Conservation (phyloP, 2,329 filamentous ascomycete genomes). For the Coleophoma crateriformis region DNA sequence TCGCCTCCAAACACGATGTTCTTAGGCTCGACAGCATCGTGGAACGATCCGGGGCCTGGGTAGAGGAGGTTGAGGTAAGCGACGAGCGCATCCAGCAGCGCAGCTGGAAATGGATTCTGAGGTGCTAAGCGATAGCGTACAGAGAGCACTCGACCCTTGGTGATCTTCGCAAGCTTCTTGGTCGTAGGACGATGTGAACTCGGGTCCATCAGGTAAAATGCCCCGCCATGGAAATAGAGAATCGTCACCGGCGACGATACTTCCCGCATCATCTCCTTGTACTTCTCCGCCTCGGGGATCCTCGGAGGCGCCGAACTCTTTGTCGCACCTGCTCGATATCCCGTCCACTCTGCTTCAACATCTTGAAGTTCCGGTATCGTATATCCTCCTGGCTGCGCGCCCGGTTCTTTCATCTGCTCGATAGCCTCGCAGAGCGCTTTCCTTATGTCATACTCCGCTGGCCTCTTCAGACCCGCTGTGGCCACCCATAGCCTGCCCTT, state of each 20-base stretch:
- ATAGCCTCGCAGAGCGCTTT: conserved; percentile 54
- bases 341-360: conserved; percentile 73
- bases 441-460: conserved; percentile 48
- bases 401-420: conserved; percentile 39
- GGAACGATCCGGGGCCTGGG: conserved; percentile 61
- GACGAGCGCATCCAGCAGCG: conserved; percentile 66
- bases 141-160: conserved; percentile 61
- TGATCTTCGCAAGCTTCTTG: conserved; percentile 59
- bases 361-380: conserved; percentile 45
- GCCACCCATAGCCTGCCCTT: conserved; percentile 81
- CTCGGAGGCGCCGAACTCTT: conserved; percentile 44
- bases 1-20: conserved; percentile 71
- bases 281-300: conserved; percentile 60
- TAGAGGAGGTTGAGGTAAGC: conserved; percentile 70
- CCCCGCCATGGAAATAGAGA: conserved; percentile 73
- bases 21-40: conserved; percentile 56
- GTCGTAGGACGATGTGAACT: conserved; percentile 54
- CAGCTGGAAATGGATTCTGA: conserved; percentile 68
- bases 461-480: conserved; percentile 58
- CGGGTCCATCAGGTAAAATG: conserved; percentile 69
- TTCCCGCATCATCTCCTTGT: conserved; percentile 61
- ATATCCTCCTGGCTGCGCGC: conserved; percentile 27
- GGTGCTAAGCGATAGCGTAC: conserved; percentile 73
- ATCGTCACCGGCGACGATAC: conserved; percentile 57
- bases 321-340: conserved; percentile 53